phyloP scores from a whole-genome alignment of 2,329 filamentous ascomycete species.

The Scytalidium sp. region DNA sequence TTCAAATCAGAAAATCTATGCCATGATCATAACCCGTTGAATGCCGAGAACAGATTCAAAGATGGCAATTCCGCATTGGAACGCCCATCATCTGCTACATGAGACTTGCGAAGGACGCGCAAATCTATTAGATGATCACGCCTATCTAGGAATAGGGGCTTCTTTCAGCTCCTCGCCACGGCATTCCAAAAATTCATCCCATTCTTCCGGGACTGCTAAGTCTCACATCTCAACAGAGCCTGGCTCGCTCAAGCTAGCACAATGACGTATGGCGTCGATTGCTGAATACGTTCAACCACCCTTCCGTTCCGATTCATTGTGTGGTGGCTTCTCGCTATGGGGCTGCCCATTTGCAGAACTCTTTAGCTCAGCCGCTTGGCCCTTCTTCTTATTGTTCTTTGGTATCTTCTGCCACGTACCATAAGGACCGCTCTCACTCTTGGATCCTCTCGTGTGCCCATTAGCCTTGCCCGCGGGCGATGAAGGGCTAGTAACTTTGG shows the following conservation, averaged over 20 bases:
- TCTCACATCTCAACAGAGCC: neutral
- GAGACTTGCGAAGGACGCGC: neutral
- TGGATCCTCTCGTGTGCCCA: slow-evolving; percentile 50
- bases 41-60: neutral
- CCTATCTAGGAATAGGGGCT: neutral
- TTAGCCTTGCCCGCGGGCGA: slow-evolving; percentile 36
- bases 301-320: slow-evolving; percentile 59
- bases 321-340: slow-evolving; percentile 54
- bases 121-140: neutral
- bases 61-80: neutral
- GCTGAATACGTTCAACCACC: slow-evolving; percentile 44
- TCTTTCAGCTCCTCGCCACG: neutral
- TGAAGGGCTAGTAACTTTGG: slow-evolving; percentile 32
- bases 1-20: neutral
- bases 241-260: neutral
- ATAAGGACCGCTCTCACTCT: slow-evolving; percentile 47
- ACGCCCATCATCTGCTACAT: neutral
- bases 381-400: slow-evolving; percentile 49
- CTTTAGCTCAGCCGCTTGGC: slow-evolving; percentile 39
- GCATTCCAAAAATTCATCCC: neutral
- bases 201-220: neutral
- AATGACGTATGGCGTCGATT: neutral
- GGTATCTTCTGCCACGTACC: slow-evolving; percentile 57
- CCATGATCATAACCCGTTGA: neutral
- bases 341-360: slow-evolving; percentile 36